Evolutionary conservation across 768 basidiomycete genomes (phyloP).

Genomic region (Tricholoma furcatifolium): DNA sequence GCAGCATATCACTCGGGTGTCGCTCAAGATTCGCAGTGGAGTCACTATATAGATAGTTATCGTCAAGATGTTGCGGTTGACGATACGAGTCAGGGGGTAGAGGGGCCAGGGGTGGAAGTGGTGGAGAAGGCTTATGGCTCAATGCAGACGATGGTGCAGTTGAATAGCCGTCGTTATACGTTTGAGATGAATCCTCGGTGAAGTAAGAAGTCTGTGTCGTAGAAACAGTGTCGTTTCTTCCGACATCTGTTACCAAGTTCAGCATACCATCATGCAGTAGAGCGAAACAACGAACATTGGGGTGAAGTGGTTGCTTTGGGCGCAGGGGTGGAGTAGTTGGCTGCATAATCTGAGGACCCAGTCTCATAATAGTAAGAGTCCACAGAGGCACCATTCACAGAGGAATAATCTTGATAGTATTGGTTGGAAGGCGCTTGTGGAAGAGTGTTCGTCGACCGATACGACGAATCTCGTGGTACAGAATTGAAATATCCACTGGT

Average conservation of each 20-base stretch:
- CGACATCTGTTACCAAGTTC: neutral
- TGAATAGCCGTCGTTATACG: constrained; percentile 5
- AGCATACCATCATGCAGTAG: neutral
- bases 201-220: constrained; percentile 12
- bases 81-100: constrained; percentile 5
- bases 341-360: constrained; percentile 9
- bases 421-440: constrained; percentile 27
- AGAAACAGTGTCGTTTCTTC: constrained; percentile 15
- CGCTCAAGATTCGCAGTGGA: constrained; percentile 21
- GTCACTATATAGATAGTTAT: constrained; percentile 4
- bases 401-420: constrained; percentile 7
- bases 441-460: constrained; percentile 30
- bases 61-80: constrained; percentile 3
- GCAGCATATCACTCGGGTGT: constrained; percentile 36
- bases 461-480: constrained; percentile 18
- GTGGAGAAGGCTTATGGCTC: constrained; percentile 2
- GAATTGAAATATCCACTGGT: constrained; percentile 21
- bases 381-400: constrained; percentile 5
- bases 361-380: constrained; percentile 16
- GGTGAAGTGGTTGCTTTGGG: neutral
- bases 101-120: constrained; percentile 4
- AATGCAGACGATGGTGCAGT: constrained; percentile 5
- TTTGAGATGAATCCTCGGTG: constrained; percentile 3
- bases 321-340: constrained; percentile 5
- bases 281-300: constrained; percentile 10